phyloP scores from a whole-genome alignment of 2,329 filamentous ascomycete species.

The Aspergillus chevalieri region DNA sequence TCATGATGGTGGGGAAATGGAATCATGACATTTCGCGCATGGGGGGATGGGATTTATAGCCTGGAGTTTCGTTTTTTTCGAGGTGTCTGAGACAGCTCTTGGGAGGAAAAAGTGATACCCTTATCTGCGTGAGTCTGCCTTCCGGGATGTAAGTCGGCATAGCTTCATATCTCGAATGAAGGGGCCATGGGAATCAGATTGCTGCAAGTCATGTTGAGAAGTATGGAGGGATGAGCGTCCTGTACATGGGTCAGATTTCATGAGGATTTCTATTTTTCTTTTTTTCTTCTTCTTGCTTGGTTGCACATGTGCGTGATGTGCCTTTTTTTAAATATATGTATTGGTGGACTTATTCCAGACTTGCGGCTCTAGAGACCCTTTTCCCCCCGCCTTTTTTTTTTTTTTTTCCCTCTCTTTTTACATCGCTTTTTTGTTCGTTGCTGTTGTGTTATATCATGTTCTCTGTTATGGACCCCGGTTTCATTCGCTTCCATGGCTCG shows the following conservation, averaged over 20 bases:
- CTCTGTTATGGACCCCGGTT: conserved; percentile 1
- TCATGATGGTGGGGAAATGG: conserved; percentile 20
- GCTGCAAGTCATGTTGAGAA: conserved; percentile 20
- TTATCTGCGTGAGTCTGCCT: conserved; percentile 35
- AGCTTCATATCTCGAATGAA: conserved; percentile 29
- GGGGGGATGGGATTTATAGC: conserved; percentile 24
- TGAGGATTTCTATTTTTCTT: conserved; percentile 17
- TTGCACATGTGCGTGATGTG: conserved; percentile 16
- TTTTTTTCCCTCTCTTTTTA: conserved; percentile 15
- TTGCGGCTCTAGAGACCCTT: conserved; percentile 31
- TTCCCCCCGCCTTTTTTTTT: no score
- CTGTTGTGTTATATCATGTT: conserved; percentile 6
- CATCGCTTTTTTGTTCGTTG: background rate
- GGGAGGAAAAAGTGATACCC: conserved; percentile 41
- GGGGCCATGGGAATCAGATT: conserved; percentile 21
- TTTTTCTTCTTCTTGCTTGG: conserved; percentile 6
- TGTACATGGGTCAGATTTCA: conserved; percentile 25
- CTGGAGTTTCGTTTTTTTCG: conserved; percentile 27
- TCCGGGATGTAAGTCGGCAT: conserved; percentile 31
- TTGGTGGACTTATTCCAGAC: conserved; percentile 22
- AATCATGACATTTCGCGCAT: conserved; percentile 27
- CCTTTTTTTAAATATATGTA: conserved; percentile 19
- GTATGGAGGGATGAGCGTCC: conserved; percentile 19
- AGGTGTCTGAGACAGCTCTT: conserved; percentile 36
- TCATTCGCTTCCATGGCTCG: conserved; percentile 7